Percentiles rank a stretch among this genome's conserved stretches.
These are phyloP conservation scores for Candida endomychidarum DNA, from an alignment of 805 yeast genomes.

Conservation along the genomic window DNA sequence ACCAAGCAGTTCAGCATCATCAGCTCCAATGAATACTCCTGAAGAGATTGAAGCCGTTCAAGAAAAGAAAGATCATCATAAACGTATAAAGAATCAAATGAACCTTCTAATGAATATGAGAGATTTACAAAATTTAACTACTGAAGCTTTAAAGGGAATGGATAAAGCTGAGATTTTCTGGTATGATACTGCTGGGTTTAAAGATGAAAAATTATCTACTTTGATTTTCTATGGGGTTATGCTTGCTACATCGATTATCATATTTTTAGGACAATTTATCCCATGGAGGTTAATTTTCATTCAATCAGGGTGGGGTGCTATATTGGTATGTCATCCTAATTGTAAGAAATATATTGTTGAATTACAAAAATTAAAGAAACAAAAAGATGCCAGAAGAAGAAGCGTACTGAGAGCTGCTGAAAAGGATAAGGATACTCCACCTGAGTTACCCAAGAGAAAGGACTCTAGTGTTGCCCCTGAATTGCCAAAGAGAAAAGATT, in stretches of 20 bases:
- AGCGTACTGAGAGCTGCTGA: too few species aligned
- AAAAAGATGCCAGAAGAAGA: too few species aligned
- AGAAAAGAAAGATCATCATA: constrained; percentile 18
- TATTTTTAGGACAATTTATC: constrained; percentile 49
- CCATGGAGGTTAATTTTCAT: constrained; percentile 68
- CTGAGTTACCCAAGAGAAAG: constrained; percentile 13
- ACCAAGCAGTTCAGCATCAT: constrained; percentile 9
- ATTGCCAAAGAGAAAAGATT: constrained; percentile 9
- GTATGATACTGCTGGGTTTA: constrained; percentile 66
- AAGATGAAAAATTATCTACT: constrained; percentile 67
- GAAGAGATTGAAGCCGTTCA: constrained; percentile 13
- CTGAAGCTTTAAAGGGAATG: constrained; percentile 49
- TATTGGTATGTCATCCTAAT: constrained; percentile 62
- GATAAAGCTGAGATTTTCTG: constrained; percentile 55
- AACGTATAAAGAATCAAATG: constrained; percentile 34
- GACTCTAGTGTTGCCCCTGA: neutral
- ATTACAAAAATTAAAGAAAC: too few species aligned
- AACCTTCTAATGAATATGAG: constrained; percentile 61
- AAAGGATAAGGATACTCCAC: too few species aligned
- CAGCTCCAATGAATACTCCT: constrained; percentile 12
- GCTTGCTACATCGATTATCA: constrained; percentile 33
- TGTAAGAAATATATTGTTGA: constrained; percentile 29
- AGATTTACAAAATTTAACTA: constrained; percentile 67
- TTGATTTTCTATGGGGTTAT: constrained; percentile 45
- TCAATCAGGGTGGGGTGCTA: constrained; percentile 53